Evolutionary conservation across 106 monocot genomes (phyloP).

Genomic region (Amphibolis antarctica): DNA sequence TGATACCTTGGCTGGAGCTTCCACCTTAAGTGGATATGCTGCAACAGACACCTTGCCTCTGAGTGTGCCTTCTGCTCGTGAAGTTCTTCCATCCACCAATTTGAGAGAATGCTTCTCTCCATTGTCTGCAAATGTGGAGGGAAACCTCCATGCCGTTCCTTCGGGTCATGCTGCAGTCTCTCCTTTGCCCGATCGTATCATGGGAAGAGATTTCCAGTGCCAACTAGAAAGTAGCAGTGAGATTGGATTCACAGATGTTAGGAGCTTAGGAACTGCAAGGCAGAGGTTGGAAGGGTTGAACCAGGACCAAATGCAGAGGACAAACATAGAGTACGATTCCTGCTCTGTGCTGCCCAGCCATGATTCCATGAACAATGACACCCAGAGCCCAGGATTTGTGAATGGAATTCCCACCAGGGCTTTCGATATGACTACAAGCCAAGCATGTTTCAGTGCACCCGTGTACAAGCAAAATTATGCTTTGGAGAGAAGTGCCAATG

Average conservation of each 20-base stretch:
- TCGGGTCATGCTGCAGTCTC: background rate
- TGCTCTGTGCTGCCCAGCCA: background rate
- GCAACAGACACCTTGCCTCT: conserved; percentile 4
- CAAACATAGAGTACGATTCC: conserved; percentile 1
- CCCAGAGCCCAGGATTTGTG: background rate
- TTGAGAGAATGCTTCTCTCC: conserved; percentile 6
- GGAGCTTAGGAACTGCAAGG: background rate
- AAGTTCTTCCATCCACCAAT: background rate
- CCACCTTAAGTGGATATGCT: conserved; percentile 17
- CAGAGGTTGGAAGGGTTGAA: background rate
- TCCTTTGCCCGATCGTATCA: background rate
- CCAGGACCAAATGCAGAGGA: background rate
- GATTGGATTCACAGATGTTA: background rate
- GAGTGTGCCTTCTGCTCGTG: conserved; percentile 1
- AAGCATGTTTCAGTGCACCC: background rate
- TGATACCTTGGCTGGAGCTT: conserved; percentile 28
- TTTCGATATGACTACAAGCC: background rate
- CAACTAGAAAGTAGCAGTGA: conserved; percentile 2
- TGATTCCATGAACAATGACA: background rate
- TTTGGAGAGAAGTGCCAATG: background rate
- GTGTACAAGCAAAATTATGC: background rate
- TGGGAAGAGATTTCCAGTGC: conserved; percentile 9
- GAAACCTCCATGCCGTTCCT: background rate
- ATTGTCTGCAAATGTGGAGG: background rate
- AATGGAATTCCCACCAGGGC: background rate